Base-by-base conservation (phyloP, 2,329 filamentous ascomycete genomes). In the Coniochaeta prunicola region DNA sequence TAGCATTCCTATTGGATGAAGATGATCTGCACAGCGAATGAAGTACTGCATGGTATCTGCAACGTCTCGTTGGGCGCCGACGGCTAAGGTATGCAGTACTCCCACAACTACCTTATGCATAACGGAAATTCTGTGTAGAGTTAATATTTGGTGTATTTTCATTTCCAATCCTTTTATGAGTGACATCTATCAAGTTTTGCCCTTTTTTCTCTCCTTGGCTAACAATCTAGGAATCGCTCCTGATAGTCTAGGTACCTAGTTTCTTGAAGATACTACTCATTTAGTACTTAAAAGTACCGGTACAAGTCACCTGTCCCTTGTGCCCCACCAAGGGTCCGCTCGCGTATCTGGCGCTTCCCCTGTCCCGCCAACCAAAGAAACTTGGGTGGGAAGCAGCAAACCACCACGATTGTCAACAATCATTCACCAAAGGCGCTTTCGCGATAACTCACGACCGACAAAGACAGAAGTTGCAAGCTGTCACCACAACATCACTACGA, bases 331-430 rank as follows among this genome's bases (percentile, higher is more conserved):
- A 55, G 40, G 40, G 40, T 28, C 33, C 53, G 10, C 30, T 36
- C 53, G 17, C 53, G 28, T 19, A 55, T 36, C 33, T 55, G 53
- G 30, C 60, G 59, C 57, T n/a, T 56, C 36, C 59, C 62, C 55
- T 60, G 59, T 64, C 61, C 59, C 61, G 61, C 61, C 61, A 60
- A 64, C 59, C 60, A 62, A 55, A 21, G 30, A 34, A 57, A 58
- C 40, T 62, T 61, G 62, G 63, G 61, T 62, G 57, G 56, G 56
- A 38, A 60, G 59, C 54, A 56, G 59, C 57, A 61, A 53, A 58
- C 50, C n/a, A 58, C 42, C 19, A 34, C 31, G 45, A 53, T 58
- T 28, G 53, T 42, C 42, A 42, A 40, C 30, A 55, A 54, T 31
- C 30, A n/a, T 55, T 55, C 30, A 34, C 8, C 33, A 33, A n/a